Evolutionary conservation across 176 grass and related monocot species (phyloP), one percentile per base, ranked within the genome.

Genomic region (Puccinellia tenuiflora): DNA sequence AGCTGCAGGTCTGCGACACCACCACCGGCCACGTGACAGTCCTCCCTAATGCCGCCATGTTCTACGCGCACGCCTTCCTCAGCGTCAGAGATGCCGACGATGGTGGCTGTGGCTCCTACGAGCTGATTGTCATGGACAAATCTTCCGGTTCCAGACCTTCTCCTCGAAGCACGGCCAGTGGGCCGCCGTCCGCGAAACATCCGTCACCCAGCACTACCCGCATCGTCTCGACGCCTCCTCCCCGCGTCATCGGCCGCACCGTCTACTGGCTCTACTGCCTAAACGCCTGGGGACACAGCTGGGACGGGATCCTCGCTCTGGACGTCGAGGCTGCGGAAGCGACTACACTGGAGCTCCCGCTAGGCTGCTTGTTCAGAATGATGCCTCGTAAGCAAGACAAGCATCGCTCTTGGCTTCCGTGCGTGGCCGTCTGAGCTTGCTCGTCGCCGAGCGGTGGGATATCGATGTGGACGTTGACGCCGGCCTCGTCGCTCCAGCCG

Each of bases 401-500:
- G 9, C 22, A 10, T 1, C 21, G 1, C 68, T 28, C 0, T 46
- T 81, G 25, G 78, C 57, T 7, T 75, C 57, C 13, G 8, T 26
- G 20, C 42, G 40, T 60, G 85, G 56, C 9, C 29, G 46, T 14
- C 69, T 81, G 2, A 34, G 68, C 68, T 7, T 86, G 34, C 3
- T 81, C 20, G 37, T 68, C 3, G 38, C 48, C 1, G 61, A 6
- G 0, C 1, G 1, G 0, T 1, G 38, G 4, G 31, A 81, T 87
- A 81, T 54, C 47, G 0, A 67, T 81, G 78, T 82, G 72, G 79
- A 87, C 21, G 3, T 6, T 37, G 37, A 38, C 47, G 21, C 9
- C 67, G n/a, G n/a, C n/a, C n/a, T n/a, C n/a, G n/a, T n/a, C n/a
- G n/a, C n/a, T n/a, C n/a, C n/a, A n/a, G n/a, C n/a, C n/a, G 12